Conservation (phyloP, 257 asterid species). For the Solanum sparsipilum region DNA sequence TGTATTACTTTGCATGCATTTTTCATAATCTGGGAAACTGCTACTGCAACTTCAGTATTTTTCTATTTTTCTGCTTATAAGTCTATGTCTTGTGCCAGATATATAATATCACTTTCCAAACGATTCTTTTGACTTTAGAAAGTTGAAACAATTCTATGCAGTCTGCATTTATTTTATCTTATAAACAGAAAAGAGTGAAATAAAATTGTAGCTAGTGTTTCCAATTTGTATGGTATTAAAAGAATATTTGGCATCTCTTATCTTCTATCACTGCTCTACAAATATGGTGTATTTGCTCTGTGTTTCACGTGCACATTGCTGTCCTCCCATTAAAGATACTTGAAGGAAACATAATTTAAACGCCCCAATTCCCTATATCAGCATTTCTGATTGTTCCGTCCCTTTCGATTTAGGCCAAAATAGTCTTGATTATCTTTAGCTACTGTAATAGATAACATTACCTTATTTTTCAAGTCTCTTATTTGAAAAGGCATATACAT, state of each 20-base stretch:
- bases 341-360: not conserved
- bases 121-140: not conserved
- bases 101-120: not conserved
- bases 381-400: not conserved
- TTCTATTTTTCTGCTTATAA: not conserved
- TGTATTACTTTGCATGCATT: not conserved
- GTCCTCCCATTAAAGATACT: not conserved
- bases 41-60: not conserved
- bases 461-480: not conserved
- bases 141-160: not conserved
- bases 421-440: not conserved
- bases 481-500: not conserved
- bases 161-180: not conserved
- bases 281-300: not conserved
- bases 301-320: constrained; percentile 3
- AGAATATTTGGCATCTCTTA: not conserved
- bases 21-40: not conserved
- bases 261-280: not conserved
- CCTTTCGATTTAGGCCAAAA: not conserved
- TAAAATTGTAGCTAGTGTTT: not conserved
- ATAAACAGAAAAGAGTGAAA: not conserved
- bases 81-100: not conserved
- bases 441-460: not conserved
- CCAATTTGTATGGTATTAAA: not conserved
- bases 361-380: not conserved